Evolutionary conservation across 208 protist species (phyloP).

Genomic region (Porcisia deanei): DNA sequence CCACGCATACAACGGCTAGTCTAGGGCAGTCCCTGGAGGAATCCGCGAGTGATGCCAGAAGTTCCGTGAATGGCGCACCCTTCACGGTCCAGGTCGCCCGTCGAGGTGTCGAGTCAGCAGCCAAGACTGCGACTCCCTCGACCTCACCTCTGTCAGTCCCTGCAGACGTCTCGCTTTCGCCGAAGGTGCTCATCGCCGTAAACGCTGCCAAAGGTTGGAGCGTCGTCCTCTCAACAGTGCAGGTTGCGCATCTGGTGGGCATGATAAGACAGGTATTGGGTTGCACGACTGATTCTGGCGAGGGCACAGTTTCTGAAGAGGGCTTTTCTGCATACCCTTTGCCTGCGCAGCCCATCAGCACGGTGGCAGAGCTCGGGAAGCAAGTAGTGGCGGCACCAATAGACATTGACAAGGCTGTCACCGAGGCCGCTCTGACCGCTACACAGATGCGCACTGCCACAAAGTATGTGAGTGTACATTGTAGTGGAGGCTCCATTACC

Average conservation of each 20-base stretch:
- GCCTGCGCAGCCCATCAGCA: not conserved
- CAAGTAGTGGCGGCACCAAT: constrained; percentile 6
- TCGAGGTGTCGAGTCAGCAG: not conserved
- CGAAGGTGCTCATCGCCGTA: constrained; percentile 20
- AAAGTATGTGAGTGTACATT: constrained; percentile 29
- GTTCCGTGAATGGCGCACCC: constrained; percentile 6
- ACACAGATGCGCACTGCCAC: constrained; percentile 14
- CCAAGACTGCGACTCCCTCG: not conserved
- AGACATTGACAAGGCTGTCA: constrained; percentile 13
- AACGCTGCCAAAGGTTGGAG: constrained; percentile 26
- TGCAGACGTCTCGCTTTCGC: not conserved
- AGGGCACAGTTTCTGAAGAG: not conserved
- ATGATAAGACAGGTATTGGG: constrained; percentile 9
- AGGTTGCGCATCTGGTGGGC: constrained; percentile 20
- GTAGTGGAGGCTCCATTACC: constrained; percentile 25
- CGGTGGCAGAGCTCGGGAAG: not conserved
- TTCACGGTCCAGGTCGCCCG: constrained; percentile 26
- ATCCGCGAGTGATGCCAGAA: not conserved
- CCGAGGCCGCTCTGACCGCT: constrained; percentile 13
- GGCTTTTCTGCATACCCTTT: not conserved
- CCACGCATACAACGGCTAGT: constrained; percentile 1
- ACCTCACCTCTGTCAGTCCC: not conserved
- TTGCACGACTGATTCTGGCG: not conserved
- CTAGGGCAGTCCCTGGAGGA: not conserved
- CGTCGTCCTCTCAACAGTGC: constrained; percentile 20